phyloP scores from a whole-genome alignment of 2,329 filamentous ascomycete genomes.

The Aspergillus tanneri region DNA sequence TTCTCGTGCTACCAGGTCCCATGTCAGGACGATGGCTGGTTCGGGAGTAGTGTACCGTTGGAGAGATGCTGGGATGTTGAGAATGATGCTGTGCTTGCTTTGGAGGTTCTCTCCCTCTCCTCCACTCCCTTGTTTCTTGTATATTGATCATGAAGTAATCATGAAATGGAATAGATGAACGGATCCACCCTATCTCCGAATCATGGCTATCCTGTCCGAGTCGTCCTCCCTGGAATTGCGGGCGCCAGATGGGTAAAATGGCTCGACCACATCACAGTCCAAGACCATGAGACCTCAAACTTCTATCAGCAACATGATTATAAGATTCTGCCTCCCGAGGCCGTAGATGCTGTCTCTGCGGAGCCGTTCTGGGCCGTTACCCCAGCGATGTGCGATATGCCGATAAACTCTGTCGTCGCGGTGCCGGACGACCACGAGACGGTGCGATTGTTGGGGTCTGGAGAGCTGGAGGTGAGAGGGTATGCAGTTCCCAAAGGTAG shows the following conservation, averaged over 20 bases:
- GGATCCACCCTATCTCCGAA: conserved; percentile 41
- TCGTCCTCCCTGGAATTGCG: conserved; percentile 45
- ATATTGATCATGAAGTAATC: neutral
- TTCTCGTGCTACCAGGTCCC: conserved; percentile 55
- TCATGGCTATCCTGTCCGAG: conserved; percentile 45
- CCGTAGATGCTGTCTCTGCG: conserved; percentile 49
- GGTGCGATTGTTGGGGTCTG: conserved; percentile 41
- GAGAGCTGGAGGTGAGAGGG: conserved; percentile 51
- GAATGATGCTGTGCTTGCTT: conserved; percentile 49
- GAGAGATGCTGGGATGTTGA: conserved; percentile 45
- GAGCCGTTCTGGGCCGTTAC: conserved; percentile 53
- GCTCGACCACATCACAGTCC: conserved; percentile 50
- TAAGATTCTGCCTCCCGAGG: conserved; percentile 57
- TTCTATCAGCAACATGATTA: conserved; percentile 61
- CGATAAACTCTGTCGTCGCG: conserved; percentile 56
- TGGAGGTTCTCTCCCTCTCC: conserved; percentile 38
- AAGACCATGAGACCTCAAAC: conserved; percentile 52
- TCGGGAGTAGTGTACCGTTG: conserved; percentile 57
- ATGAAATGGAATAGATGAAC: conserved; percentile 52
- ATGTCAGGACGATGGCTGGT: conserved; percentile 60
- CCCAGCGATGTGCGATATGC: conserved; percentile 56
- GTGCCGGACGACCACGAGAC: conserved; percentile 48
- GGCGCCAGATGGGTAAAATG: conserved; percentile 47
- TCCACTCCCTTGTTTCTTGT: neutral
- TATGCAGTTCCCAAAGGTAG: conserved; percentile 57